Base-by-base conservation (phyloP, 73 alveolate species). In the Paramecium caudatum region DNA sequence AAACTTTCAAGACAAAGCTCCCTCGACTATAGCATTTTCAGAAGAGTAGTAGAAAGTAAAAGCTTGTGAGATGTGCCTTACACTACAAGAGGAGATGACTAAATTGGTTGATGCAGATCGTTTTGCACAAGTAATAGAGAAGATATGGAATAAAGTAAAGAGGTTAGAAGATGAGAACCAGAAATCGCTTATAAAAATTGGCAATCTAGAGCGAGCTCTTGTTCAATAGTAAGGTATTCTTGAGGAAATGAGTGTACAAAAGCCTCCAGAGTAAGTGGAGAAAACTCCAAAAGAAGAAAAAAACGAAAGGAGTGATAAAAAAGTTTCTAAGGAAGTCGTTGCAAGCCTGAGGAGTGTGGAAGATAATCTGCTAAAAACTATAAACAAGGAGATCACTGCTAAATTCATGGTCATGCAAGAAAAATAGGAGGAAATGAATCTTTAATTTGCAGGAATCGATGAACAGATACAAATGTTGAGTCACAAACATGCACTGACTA, bases 1-100 rank as follows among this genome's bases (percentile, higher is more conserved):
- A 55, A 55, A 55, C 80, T 55, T 55, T 55, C 30, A 55, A 43
- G 80, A 55, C 12, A 23, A 55, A 55, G 80, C 46, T 55, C 80
- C 80, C 30, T 55, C 19, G 12, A 55, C 80, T 27, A 55, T 9
- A 55, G 41, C 36, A 55, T 55, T 55, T 55, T 55, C 36, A 27
- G 80, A 55, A 23, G 80, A 55, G 13, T 27, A 27, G 45, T 27
- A 55, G 10, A 9, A 2, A 55, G 23, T 27, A 21, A 55, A 23
- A 10, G 8, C 80, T 19, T 55, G 80, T 8, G 46, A 55, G 1
- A 55, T 21, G 80, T 55, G 80, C 30, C 12, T 23, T 27, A 10
- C 23, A 55, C 0, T 55, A 21, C 7, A 55, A 23, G 80, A 55
- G 23, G 80, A 55, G 30, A 27, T 55, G 19, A 55, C 10, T 19